phyloP scores from a whole-genome alignment of 2,329 filamentous ascomycete species.

The Penicillium olsonii region DNA sequence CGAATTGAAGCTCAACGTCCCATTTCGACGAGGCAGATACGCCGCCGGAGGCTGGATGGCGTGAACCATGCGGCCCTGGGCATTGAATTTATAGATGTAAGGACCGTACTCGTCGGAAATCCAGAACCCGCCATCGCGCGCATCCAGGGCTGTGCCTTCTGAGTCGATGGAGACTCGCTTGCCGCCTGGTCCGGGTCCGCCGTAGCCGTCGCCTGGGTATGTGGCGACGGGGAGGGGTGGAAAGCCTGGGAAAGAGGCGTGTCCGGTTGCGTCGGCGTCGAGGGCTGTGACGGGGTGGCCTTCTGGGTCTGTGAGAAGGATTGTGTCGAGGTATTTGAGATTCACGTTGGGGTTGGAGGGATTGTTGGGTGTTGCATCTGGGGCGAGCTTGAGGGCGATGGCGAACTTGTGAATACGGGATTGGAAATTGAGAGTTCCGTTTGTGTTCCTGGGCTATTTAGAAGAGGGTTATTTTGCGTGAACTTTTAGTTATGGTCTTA shows the following conservation, averaged over 20 bases:
- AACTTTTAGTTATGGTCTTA: slow-evolving; percentile 29
- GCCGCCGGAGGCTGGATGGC: slow-evolving; percentile 68
- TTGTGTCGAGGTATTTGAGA: slow-evolving; percentile 64
- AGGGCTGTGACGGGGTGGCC: slow-evolving; percentile 65
- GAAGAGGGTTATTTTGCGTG: background rate
- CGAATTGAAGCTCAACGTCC: slow-evolving; percentile 62
- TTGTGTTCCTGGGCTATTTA: slow-evolving; percentile 58
- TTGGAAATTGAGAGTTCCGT: slow-evolving; percentile 69
- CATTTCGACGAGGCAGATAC: slow-evolving; percentile 65
- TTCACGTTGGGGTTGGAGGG: slow-evolving; percentile 63
- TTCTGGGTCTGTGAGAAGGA: slow-evolving; percentile 64
- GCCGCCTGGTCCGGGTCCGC: slow-evolving; percentile 60
- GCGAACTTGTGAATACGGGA: slow-evolving; percentile 68
- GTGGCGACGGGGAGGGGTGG: slow-evolving; percentile 64
- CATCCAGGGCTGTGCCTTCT: slow-evolving; percentile 66
- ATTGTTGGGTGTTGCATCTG: slow-evolving; percentile 52
- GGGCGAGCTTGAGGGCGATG: slow-evolving; percentile 58
- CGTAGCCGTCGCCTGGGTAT: slow-evolving; percentile 69
- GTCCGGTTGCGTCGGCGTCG: slow-evolving; percentile 59
- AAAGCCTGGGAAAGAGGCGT: slow-evolving; percentile 59
- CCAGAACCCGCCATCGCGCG: slow-evolving; percentile 63
- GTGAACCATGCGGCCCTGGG: slow-evolving; percentile 58
- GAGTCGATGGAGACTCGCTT: slow-evolving; percentile 63
- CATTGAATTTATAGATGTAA: slow-evolving; percentile 67
- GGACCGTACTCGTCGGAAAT: slow-evolving; percentile 71